Evolutionary conservation across 1,284 basidiomycete genomes (phyloP).

Genomic region (Athelia psychrophila): DNA sequence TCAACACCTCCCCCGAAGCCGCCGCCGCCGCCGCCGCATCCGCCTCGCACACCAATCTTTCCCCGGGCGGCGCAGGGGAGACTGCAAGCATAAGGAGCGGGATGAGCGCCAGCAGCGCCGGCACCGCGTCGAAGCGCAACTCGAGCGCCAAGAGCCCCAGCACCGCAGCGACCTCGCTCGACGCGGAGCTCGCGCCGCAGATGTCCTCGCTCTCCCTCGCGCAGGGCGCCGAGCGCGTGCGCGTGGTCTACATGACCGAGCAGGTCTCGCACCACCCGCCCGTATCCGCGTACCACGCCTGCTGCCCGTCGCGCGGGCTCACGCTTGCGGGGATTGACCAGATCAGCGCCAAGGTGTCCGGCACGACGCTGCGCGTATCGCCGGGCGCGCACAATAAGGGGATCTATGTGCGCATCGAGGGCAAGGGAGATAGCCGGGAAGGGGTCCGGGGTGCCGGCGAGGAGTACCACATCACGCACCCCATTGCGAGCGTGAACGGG

Average conservation of each 20-base stretch:
- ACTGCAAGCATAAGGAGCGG: conserved; percentile 54
- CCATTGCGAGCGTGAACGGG: conserved; percentile 88
- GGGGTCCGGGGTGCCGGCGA: conserved; percentile 68
- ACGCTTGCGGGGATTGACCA: conserved; percentile 86
- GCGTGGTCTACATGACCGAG: conserved; percentile 74
- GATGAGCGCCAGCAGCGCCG: conserved; percentile 54
- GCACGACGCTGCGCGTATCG: conserved; percentile 78
- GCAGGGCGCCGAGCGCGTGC: conserved; percentile 41
- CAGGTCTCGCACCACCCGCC: conserved; percentile 98
- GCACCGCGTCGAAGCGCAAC: conserved; percentile 47
- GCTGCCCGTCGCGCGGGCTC: conserved; percentile 71
- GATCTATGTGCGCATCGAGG: conserved; percentile 77
- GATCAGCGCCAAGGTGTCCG: conserved; percentile 87
- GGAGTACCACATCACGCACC: conserved; percentile 87
- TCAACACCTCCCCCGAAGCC: conserved; percentile 35
- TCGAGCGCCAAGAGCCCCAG: conserved; percentile 52
- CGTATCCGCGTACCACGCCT: conserved; percentile 85
- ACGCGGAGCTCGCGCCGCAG: conserved; percentile 30
- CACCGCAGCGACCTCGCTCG: conserved; percentile 51
- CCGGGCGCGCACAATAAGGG: conserved; percentile 88
- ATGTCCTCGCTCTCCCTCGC: conserved; percentile 61
- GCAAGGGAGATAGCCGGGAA: conserved; percentile 40
- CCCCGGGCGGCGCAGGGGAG: conserved; percentile 34
- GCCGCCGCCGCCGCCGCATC: conserved; percentile 23
- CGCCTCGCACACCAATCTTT: conserved; percentile 22